Base-by-base conservation (phyloP, 192 early-diverging fungal genomes). In the Umbelopsis ramanniana region DNA sequence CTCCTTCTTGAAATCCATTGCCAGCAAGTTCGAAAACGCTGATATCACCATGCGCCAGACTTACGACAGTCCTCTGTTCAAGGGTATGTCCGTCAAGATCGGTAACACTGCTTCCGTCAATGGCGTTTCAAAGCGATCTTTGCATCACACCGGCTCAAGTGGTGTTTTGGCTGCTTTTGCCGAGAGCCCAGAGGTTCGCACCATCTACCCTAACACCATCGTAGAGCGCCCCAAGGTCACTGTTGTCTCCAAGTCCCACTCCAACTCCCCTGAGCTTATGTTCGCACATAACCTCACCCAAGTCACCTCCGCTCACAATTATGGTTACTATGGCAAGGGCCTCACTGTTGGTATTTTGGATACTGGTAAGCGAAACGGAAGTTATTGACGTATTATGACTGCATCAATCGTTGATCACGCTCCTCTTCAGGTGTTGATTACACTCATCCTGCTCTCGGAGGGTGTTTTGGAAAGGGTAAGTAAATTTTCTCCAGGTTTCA, bases 261-360 rank as follows among this genome's bases (percentile, higher is more conserved):
- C 19, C 12, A 40, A 68, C 24, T 68, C 76, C 33, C 73, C 70
- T 46, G 57, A 70, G 45, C 17, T 66, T 26, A 11, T 74, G 17
- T 81, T 79, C 54, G 66, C 74, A 29, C 87, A 90, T 66, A 73
- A 77, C 7, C 68, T 79, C 73, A 87, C 86, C 8, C 87, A 87
- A 9, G 87, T 90, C 0, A 69, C 79, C 38, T 63, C 46, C 47
- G 83, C 83, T 6, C 85, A 84, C 19, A 69, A 74, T 8, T 71
- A 82, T 7, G 83, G 81, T 12, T 72, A 88, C 57, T 78, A 74
- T 19, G 92, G 92, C 17, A 83, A 85, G 72, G 90, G 89, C 11
- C 69, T 93, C 66, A 83, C 83, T 45, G 83, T 93, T 47, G 90
- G 89, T 67, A 76, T 93, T 67, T 69, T 93, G 29, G 92, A 93